Evolutionary conservation across 495 filamentous ascomycete genomes (phyloP), one percentile per base, ranked within the genome.

Genomic region (Xylaria bambusicola): DNA sequence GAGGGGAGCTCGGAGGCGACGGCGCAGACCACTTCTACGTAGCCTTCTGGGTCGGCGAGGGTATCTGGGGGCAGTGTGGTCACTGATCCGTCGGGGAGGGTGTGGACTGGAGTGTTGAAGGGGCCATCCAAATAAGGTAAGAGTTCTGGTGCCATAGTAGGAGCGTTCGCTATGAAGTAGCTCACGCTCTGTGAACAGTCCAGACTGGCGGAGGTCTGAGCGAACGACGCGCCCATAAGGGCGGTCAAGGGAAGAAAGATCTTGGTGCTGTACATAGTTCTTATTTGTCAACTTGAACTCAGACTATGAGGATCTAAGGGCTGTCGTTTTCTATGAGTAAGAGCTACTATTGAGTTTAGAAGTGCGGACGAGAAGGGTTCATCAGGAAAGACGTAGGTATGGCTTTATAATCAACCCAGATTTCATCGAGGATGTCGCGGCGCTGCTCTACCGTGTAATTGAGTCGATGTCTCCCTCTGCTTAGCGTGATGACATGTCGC

Each of bases 31-130:
- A 41, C 13, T 1, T 12, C 7, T 15, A 40, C 33, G 29, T 26
- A 53, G 21, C 23, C 36, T 6, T 27, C 15, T 13, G 50, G 50
- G 35, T 53, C 50, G 15, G 21, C 50, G 3, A 53, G 36, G 6
- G 50, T 53, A 15, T 53, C 50, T 5, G 48, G 48, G 31, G 48
- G 48, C 20, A 51, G 33, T 21, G 48, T 51, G 18, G 29, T 52
- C 35, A 27, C 36, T 6, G 23, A n/a, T n/a, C n/a, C 6, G 21
- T n/a, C n/a, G 17, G 21, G 8, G 21, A 2, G 3, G 21, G 13
- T 33, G 8, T 8, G 10, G 7, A 3, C 7, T 6, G 15, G 33
- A 13, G 21, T 17, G 21, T 13, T 15, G 3, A 38, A 13, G 13
- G 12, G 5, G 6, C 3, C 6, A 13, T 7, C 8, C 13, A 47